Percentiles rank a stretch among this genome's conserved stretches.
These are phyloP conservation scores for Raffaelea arxii DNA, from an alignment of 2,329 filamentous ascomycete genomes.

Conservation along the genomic window DNA sequence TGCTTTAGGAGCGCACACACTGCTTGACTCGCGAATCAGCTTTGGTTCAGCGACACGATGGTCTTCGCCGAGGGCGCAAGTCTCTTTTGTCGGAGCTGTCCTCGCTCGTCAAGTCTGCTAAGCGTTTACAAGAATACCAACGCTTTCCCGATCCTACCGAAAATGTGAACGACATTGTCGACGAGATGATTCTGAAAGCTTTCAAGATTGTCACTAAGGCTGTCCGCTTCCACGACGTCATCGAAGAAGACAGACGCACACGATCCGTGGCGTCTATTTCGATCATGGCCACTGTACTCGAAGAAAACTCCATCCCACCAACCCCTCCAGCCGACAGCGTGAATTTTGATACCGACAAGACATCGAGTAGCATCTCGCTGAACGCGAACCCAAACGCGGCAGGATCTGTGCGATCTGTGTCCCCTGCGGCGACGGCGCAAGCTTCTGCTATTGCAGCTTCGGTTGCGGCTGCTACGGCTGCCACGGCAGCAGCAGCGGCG, in stretches of 20 bases:
- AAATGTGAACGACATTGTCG: slow-evolving; percentile 65
- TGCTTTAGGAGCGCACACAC: slow-evolving; percentile 66
- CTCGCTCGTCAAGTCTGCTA: slow-evolving; percentile 78
- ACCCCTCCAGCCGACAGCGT: slow-evolving; percentile 53
- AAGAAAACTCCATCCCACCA: slow-evolving; percentile 49
- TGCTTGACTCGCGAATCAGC: slow-evolving; percentile 76
- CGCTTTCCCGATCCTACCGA: slow-evolving; percentile 36
- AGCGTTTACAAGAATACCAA: slow-evolving; percentile 69
- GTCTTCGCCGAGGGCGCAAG: slow-evolving; percentile 72
- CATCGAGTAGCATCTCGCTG: too few relatives aligned
- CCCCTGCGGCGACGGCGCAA: too few relatives aligned
- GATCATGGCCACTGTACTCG: slow-evolving; percentile 49
- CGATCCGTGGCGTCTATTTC: slow-evolving; percentile 44
- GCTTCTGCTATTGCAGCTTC: too few relatives aligned
- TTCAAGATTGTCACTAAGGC: slow-evolving; percentile 91
- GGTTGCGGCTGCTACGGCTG: background rate
- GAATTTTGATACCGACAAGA: slow-evolving; percentile 32
- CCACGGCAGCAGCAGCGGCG: background rate
- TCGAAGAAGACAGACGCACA: slow-evolving; percentile 53
- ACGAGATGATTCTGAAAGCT: slow-evolving; percentile 87
- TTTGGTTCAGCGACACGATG: slow-evolving; percentile 65
- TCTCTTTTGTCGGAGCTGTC: slow-evolving; percentile 83
- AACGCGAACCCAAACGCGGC: slow-evolving; percentile 1
- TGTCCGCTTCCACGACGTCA: slow-evolving; percentile 79
- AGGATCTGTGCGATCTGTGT: background rate